phyloP scores from a whole-genome alignment of 345 rosid genomes.

The Brassica napus region DNA sequence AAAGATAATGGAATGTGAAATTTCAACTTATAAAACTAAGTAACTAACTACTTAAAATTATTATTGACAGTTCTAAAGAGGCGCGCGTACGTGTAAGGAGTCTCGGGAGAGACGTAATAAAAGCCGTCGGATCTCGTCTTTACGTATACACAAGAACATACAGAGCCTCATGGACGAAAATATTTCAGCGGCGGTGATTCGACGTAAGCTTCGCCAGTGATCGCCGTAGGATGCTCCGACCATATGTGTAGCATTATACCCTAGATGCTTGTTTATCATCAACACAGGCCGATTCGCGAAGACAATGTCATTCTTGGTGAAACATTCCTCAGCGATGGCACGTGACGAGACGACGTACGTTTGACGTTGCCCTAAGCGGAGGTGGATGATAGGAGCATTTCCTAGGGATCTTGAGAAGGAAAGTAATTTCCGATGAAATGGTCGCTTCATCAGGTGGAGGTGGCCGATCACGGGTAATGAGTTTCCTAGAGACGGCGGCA shows the following conservation, averaged over 20 bases:
- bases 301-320: constrained; percentile 46
- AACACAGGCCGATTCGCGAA: constrained; percentile 49
- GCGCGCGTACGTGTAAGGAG: constrained; percentile 29
- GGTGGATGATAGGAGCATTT: constrained; percentile 43
- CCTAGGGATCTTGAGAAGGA: constrained; percentile 43
- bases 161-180: constrained; percentile 45
- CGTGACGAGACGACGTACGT: constrained; percentile 47
- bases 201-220: constrained; percentile 55
- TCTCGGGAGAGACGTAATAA: constrained; percentile 37
- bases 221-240: constrained; percentile 40
- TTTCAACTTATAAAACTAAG: too few relatives aligned
- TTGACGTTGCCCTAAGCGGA: constrained; percentile 46
- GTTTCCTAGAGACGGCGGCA: constrained; percentile 47
- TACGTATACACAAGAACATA: constrained; percentile 24
- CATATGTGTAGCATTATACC: constrained; percentile 44
- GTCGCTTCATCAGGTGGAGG: constrained; percentile 49
- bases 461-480: constrained; percentile 57
- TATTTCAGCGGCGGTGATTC: constrained; percentile 42
- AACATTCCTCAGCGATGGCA: constrained; percentile 48
- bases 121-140: constrained; percentile 43
- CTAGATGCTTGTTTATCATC: constrained; percentile 29
- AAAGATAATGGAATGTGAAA: too few relatives aligned
- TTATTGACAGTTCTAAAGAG: background rate
- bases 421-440: constrained; percentile 40
- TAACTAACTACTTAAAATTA: background rate